Evolutionary conservation across 2,329 filamentous ascomycete genomes (phyloP).

Genomic region (Penicillium occitanis): DNA sequence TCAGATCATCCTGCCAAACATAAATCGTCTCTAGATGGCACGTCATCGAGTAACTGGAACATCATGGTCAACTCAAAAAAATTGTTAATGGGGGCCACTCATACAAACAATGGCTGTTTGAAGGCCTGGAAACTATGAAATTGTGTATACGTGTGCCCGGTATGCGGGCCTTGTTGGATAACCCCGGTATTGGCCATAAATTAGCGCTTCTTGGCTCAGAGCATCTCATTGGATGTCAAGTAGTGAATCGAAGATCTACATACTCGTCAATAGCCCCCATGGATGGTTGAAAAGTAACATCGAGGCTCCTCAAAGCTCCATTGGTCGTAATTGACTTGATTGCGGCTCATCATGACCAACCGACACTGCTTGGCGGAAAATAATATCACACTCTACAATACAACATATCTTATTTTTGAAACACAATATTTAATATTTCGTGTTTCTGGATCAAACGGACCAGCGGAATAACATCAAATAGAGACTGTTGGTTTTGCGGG

Average conservation of each 20-base stretch:
- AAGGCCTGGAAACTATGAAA: not conserved
- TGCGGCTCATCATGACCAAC: not conserved
- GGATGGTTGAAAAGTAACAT: not conserved
- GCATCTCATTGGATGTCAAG: not conserved
- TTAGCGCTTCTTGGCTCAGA: not conserved
- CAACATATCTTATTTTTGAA: not conserved
- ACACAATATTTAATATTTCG: not conserved
- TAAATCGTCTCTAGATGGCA: not conserved
- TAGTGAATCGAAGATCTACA: slow-evolving; percentile 1
- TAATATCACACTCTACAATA: slow-evolving; percentile 5
- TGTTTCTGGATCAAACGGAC: not conserved
- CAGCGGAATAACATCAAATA: not conserved
- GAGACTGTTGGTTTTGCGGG: not conserved
- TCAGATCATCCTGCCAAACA: not conserved
- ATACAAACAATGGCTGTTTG: not conserved
- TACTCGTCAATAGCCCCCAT: not conserved
- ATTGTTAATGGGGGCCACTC: not conserved
- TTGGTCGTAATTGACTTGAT: not conserved
- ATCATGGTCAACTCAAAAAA: not conserved
- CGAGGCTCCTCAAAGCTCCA: not conserved
- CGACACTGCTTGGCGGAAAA: not conserved
- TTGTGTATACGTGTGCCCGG: not conserved
- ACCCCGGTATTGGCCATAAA: not conserved
- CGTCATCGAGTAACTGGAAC: not conserved
- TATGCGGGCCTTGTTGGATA: not conserved